These are phyloP conservation scores for Thalia dealbata DNA, from an alignment of 176 grass and related monocot species.

Conservation along the genomic window DNA sequence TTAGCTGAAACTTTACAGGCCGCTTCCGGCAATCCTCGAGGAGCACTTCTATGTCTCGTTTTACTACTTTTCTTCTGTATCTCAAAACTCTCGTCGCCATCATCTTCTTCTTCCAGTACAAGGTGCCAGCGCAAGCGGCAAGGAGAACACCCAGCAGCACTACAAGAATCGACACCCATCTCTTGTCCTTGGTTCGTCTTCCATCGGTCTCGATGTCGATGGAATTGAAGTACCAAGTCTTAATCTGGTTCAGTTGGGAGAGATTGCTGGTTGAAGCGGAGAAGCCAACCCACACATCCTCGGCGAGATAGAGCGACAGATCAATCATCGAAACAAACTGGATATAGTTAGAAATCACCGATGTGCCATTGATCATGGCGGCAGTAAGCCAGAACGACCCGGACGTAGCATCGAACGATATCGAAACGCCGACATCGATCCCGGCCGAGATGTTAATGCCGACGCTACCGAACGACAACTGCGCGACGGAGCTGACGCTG, in stretches of 20 bases:
- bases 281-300: constrained; percentile 14
- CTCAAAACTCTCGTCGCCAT: neutral
- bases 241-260: constrained; percentile 9
- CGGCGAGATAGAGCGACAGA: neutral
- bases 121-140: neutral
- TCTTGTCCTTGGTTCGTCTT: neutral
- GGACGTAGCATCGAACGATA: neutral
- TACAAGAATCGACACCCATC: neutral
- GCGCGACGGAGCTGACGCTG: neutral
- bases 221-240: constrained; percentile 2
- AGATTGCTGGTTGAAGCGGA: constrained; percentile 12
- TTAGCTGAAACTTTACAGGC: constrained; percentile 26
- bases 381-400: neutral
- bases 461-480: neutral
- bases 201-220: neutral
- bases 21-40: constrained; percentile 26
- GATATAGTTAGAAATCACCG: neutral
- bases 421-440: neutral
- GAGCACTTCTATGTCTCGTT: constrained; percentile 33
- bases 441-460: constrained; percentile 1
- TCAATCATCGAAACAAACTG: neutral
- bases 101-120: neutral
- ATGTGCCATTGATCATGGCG: neutral
- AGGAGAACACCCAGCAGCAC: neutral
- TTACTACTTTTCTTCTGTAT: neutral